Evolutionary conservation across 2,329 filamentous ascomycete species (phyloP).

Genomic region (Monilinia laxa): DNA sequence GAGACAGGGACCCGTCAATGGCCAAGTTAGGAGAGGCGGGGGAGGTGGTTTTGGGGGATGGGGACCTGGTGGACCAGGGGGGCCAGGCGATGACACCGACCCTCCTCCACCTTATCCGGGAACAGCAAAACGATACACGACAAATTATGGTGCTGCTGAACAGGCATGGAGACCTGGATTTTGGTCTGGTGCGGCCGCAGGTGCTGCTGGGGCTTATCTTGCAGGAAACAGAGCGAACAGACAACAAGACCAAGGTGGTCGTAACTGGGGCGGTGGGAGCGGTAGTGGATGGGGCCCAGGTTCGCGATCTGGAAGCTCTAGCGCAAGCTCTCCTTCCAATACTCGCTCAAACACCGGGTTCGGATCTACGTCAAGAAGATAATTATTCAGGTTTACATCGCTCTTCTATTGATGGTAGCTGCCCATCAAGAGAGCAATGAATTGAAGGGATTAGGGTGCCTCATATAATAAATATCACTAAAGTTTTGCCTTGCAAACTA

Average conservation of each 20-base stretch:
- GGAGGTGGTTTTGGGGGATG: slow-evolving; percentile 45
- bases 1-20: slow-evolving; percentile 36
- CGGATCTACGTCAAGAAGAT: slow-evolving; percentile 65
- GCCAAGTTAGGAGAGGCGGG: slow-evolving; percentile 37
- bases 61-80: slow-evolving; percentile 41
- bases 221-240: slow-evolving; percentile 61
- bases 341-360: slow-evolving; percentile 70
- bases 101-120: slow-evolving; percentile 40
- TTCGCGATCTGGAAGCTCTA: slow-evolving; percentile 33
- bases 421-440: neutral
- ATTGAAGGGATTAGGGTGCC: neutral
- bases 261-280: slow-evolving; percentile 32
- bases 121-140: slow-evolving; percentile 30
- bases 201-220: slow-evolving; percentile 69
- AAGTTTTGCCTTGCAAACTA: neutral
- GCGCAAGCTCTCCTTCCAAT: slow-evolving; percentile 38
- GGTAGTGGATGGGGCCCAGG: slow-evolving; percentile 24
- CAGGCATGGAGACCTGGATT: slow-evolving; percentile 70
- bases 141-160: slow-evolving; percentile 33
- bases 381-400: slow-evolving; percentile 22
- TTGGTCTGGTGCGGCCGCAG: slow-evolving; percentile 62
- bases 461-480: neutral
- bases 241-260: slow-evolving; percentile 26
- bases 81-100: slow-evolving; percentile 35
- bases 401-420: neutral